These are phyloP conservation scores for Fusarium sp. DNA, from an alignment of 2,329 filamentous ascomycete species.

Conservation along the genomic window DNA sequence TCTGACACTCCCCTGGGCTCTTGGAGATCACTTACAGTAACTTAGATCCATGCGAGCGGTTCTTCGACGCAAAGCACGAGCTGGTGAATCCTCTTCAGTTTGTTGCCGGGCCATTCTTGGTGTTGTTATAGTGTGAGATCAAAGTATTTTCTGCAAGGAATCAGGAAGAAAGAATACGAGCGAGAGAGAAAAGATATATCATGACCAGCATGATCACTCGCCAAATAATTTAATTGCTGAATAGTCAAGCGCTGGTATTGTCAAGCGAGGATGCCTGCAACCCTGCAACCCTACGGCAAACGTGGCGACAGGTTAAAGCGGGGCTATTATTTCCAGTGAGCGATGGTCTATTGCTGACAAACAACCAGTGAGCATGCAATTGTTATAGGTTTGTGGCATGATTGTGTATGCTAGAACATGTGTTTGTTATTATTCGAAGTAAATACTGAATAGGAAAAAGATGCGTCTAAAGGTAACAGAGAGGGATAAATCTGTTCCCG, in stretches of 20 bases:
- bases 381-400: neutral
- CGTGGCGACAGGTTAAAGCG: neutral
- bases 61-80: neutral
- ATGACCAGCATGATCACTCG: neutral
- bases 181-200: neutral
- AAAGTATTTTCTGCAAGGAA: neutral
- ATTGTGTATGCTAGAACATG: neutral
- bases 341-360: neutral
- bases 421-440: neutral
- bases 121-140: neutral
- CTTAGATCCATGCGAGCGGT: neutral
- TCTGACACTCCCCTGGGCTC: neutral
- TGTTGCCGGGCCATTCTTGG: neutral
- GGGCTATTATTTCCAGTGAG: neutral
- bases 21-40: neutral
- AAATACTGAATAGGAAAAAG: neutral
- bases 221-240: neutral
- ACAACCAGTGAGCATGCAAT: neutral
- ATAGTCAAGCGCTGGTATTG: neutral
- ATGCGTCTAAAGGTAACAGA: rapidly evolving
- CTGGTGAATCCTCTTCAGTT: neutral
- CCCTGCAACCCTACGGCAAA: neutral
- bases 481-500: neutral
- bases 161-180: neutral
- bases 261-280: neutral